Conservation (phyloP, 306 rosid species). For the Cicer cuneatum region DNA sequence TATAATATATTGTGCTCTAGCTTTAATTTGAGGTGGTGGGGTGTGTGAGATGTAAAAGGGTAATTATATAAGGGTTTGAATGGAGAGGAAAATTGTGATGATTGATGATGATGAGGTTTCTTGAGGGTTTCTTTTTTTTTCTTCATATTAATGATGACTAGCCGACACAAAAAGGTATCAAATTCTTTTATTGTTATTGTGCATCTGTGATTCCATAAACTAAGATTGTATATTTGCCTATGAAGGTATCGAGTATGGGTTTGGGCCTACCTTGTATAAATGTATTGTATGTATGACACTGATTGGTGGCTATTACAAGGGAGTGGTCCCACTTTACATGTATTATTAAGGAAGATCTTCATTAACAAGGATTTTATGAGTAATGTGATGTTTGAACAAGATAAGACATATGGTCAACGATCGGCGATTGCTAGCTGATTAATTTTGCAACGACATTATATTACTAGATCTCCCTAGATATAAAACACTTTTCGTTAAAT, state of each 20-base stretch:
- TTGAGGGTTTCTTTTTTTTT: slow-evolving; percentile 27
- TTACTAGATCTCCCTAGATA: too few relatives aligned
- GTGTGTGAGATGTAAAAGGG: not conserved
- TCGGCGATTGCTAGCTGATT: too few relatives aligned
- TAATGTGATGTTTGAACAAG: not conserved
- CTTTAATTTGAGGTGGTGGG: not conserved
- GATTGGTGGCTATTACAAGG: slow-evolving; percentile 40
- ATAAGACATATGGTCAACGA: too few relatives aligned
- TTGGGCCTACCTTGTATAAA: not conserved
- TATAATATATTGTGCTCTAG: not conserved
- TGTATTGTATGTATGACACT: slow-evolving; percentile 9
- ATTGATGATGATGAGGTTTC: slow-evolving; percentile 17
- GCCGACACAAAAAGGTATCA: slow-evolving; percentile 65
- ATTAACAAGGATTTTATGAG: not conserved
- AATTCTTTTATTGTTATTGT: slow-evolving; percentile 55
- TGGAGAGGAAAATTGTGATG: not conserved
- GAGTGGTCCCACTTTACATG: slow-evolving; percentile 48
- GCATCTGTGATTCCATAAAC: slow-evolving; percentile 4
- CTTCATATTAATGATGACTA: slow-evolving; percentile 3
- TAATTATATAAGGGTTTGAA: slow-evolving; percentile 12
- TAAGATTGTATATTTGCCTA: slow-evolving; percentile 25
- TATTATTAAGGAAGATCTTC: not conserved
- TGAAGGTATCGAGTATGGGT: slow-evolving; percentile 7
- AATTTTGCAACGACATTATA: too few relatives aligned
- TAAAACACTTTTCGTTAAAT: too few relatives aligned